phyloP scores from a whole-genome alignment of 2,329 filamentous ascomycete genomes.

The Diaporthe helianthi region DNA sequence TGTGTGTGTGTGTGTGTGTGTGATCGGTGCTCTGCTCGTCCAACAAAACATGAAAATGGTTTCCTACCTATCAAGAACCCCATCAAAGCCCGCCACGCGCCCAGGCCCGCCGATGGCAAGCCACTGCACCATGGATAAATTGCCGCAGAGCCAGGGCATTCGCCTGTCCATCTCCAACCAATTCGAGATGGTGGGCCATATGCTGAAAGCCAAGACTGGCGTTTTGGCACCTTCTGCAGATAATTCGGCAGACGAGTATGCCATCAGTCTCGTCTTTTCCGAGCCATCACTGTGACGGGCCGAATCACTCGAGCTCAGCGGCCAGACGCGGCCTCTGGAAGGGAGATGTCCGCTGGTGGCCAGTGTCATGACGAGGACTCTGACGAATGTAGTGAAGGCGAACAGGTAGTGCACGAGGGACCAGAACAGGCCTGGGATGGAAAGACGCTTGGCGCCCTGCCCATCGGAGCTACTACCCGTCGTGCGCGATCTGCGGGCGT shows the following conservation, averaged over 20 bases:
- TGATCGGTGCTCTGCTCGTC: constrained; percentile 6
- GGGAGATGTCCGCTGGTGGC: constrained; percentile 73
- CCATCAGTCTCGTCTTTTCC: constrained; percentile 37
- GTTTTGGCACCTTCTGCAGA: constrained; percentile 49
- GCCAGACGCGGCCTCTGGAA: constrained; percentile 48
- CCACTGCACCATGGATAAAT: constrained; percentile 78
- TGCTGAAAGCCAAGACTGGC: constrained; percentile 77
- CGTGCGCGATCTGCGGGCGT: constrained; percentile 23
- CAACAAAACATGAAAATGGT: constrained; percentile 35
- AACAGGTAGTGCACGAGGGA: constrained; percentile 62
- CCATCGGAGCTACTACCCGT: constrained; percentile 33
- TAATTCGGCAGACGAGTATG: constrained; percentile 35
- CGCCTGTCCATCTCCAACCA: constrained; percentile 76
- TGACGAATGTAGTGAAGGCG: constrained; percentile 66
- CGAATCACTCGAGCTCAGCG: constrained; percentile 39
- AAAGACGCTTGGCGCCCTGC: constrained; percentile 42
- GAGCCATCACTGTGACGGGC: constrained; percentile 38
- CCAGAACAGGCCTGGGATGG: constrained; percentile 60
- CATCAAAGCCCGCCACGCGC: constrained; percentile 74
- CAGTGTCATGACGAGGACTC: constrained; percentile 69
- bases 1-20: too few relatives aligned
- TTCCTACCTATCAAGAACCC: constrained; percentile 88
- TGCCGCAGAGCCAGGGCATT: constrained; percentile 90
- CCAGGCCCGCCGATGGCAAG: constrained; percentile 76
- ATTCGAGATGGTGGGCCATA: constrained; percentile 77